Percentiles rank a stretch among this genome's conserved stretches.
Evolutionary conservation across 371 early-diverging fungal genomes (phyloP).

Genomic region (Pancytospora philotis): DNA sequence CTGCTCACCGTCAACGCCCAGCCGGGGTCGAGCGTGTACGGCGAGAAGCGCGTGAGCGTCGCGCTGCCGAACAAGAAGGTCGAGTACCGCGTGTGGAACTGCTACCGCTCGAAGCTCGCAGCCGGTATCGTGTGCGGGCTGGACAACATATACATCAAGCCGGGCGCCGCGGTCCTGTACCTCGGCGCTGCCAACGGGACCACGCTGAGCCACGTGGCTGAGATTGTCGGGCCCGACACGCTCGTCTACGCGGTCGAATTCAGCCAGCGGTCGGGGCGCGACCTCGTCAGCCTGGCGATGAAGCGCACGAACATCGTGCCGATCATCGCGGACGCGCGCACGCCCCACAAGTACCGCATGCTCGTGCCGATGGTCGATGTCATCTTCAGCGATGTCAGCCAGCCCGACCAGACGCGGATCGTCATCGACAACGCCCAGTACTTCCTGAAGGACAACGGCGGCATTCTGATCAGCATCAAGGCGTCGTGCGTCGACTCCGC

Average conservation of each 20-base stretch:
- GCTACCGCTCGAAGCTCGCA: conserved; percentile 96
- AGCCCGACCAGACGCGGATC: conserved; percentile 99
- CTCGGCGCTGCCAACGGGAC: conserved; percentile 96
- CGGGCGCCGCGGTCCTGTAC: conserved; percentile 93
- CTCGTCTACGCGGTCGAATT: conserved; percentile 97
- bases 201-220: conserved; percentile 97
- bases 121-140: conserved; percentile 97
- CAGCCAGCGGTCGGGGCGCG: conserved; percentile 97
- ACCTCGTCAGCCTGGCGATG: conserved; percentile 98
- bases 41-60: conserved; percentile 90
- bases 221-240: conserved; percentile 84
- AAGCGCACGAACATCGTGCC: conserved; percentile 99
- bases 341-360: conserved; percentile 99
- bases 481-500: conserved; percentile 99
- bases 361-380: conserved; percentile 97
- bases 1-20: conserved; percentile 93
- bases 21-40: conserved; percentile 92
- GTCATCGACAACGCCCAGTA: conserved; percentile 93
- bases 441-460: conserved; percentile 91
- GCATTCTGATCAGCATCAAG: conserved; percentile 97
- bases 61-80: conserved; percentile 74
- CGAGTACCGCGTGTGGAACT: conserved; percentile 99
- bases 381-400: conserved; percentile 98
- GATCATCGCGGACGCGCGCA: conserved; percentile 98
- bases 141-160: conserved; percentile 85